Base-by-base conservation (phyloP, 2,329 filamentous ascomycete genomes). In the Talaromyces funiculosus region DNA sequence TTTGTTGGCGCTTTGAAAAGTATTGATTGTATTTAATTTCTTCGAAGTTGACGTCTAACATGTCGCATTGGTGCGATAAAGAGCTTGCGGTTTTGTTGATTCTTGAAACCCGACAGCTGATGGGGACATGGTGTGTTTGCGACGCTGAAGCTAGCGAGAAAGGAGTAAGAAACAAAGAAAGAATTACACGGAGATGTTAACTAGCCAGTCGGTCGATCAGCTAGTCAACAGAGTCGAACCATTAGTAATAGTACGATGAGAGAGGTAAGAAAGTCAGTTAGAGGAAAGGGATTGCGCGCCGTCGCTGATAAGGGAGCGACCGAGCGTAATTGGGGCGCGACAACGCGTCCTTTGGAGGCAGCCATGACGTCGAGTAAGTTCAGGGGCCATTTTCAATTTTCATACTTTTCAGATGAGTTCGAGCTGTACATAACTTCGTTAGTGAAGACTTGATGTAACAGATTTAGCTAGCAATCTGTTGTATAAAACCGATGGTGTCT, bases 261-360 rank as follows among this genome's bases (percentile, higher is more conserved):
- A 40, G 12, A 40, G 20, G 16, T 4, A 10, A 20, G 16, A n/a
- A 14, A 54, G 14, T 14, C 10, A 54, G 8, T 14, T 2, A n/a
- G 7, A 26, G 24, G 12, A 43, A 24, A 37, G 24, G 20, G 40
- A 38, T 38, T 37, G 35, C 10, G n/a, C 14, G 2, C 4, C 37
- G 40, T 24, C 8, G 24, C 43, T 35, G 51, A 54, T 54, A 54
- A 54, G 45, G 18, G 35, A 51, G 3, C 26, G n/a, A 24, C n/a
- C 18, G 18, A 45, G 29, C 31, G 20, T 38, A 53, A 42, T 29
- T n/a, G 18, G 45, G 40, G 56, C 55, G 56, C 56, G 56, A 57
- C 38, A 31, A 51, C 56, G 56, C 56, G 43, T 58, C 33, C 35
- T 38, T 47, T 7, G 12, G 20, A 16, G 42, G 22, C 14, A 16